phyloP scores from a whole-genome alignment of 805 yeast species.

The Yamadazyma insecticola region DNA sequence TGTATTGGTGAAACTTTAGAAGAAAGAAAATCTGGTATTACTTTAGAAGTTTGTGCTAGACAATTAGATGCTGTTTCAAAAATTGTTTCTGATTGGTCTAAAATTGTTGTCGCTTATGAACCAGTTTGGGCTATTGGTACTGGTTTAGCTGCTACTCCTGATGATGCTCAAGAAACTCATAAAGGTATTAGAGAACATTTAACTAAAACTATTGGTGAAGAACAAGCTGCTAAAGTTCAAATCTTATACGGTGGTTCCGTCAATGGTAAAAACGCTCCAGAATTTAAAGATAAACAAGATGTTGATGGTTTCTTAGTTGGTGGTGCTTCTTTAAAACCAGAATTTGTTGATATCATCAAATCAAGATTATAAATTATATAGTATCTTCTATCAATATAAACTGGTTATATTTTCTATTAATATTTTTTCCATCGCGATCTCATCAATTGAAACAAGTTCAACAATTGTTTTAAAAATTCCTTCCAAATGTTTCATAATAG shows the following conservation, averaged over 20 bases:
- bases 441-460: not conserved
- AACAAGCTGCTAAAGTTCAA: conserved; percentile 74
- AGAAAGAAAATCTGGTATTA: conserved; percentile 85
- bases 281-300: conserved; percentile 88
- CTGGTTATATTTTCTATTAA: not conserved
- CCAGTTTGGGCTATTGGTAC: conserved; percentile 99
- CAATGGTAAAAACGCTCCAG: conserved; percentile 85
- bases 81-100: conserved; percentile 80
- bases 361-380: conserved; percentile 58
- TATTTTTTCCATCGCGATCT: not conserved
- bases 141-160: conserved; percentile 97
- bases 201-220: conserved; percentile 67
- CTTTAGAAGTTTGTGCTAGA: conserved; percentile 81
- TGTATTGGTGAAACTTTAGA: conserved; percentile 98
- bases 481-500: conserved; percentile 14
- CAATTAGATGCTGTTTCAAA: conserved; percentile 87
- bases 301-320: conserved; percentile 99
- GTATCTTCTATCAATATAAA: not conserved
- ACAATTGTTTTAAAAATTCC: conserved; percentile 12
- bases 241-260: conserved; percentile 99
- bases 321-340: conserved; percentile 98
- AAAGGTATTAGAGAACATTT: conserved; percentile 81
- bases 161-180: conserved; percentile 96
- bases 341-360: conserved; percentile 92
- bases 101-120: conserved; percentile 95